Evolutionary conservation across 352 stramenopile genomes (phyloP), one percentile per base, ranked within the genome.

Genomic region (Globisporangium sylvaticum): DNA sequence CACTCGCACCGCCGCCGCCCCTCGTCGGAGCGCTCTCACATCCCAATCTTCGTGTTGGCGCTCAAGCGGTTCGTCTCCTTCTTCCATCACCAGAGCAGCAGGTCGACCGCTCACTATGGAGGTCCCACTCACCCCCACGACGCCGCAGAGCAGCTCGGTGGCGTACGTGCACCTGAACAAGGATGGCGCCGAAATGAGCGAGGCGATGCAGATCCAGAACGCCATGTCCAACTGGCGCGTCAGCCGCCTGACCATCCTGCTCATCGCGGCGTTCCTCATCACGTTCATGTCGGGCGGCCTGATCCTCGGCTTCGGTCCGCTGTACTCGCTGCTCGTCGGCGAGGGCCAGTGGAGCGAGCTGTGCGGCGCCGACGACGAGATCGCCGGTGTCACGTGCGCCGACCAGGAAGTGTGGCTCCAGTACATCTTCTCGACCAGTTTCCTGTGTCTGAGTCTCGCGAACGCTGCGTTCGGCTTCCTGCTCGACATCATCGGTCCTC

Each of bases 391-490:
- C n/a, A 79, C 67, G 52, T 85, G 79, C 54, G 75, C 79, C 15
- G 50, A 57, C 7, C 77, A 85, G 67, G 77, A 87, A 53, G 68
- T 82, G 12, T 66, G 72, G 31, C 66, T 87, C 63, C 79, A 88
- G 69, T 79, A 84, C 72, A 70, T 83, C 48, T 85, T 79, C 68
- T 84, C 75, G 20, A 80, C 79, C 12, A 69, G 62, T 25, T 88
- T 85, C 60, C 67, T 81, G 29, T 82, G 72, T 39, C 68, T 85
- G 29, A 85, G 77, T 65, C 66, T 78, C 39, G 75, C 75, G 48
- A 87, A 81, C 39, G 77, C 74, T 9, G 68, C 75, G 6, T 88
- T 83, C 42, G 77, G 79, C 4, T 24, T 88, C 12, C 67, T 75
- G 4, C 48, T 85, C 50, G 79, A 88, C 65, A 70, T 83, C 42